These are phyloP conservation scores for Heimioporus sp. DNA, from an alignment of 768 basidiomycete genomes.

Conservation along the genomic window DNA sequence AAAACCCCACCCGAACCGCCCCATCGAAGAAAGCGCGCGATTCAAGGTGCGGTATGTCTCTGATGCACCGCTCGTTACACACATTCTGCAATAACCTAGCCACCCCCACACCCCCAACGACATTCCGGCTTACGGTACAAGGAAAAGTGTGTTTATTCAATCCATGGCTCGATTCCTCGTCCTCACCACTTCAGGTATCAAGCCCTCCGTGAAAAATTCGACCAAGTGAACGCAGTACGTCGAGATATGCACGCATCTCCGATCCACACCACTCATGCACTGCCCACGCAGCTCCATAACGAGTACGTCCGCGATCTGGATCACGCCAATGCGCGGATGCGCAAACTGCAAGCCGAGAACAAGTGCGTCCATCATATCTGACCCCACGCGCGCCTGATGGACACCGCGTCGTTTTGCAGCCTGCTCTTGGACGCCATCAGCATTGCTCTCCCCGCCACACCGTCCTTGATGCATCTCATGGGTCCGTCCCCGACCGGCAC, in stretches of 20 bases:
- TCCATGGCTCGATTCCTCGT: not conserved
- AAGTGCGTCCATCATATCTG: conserved; percentile 27
- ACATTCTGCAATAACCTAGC: not conserved
- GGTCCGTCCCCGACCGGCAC: no score
- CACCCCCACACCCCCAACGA: conserved; percentile 12
- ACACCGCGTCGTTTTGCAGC: conserved; percentile 6
- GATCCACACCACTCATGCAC: not conserved
- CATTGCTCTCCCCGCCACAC: no score
- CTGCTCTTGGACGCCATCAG: no score
- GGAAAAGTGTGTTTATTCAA: conserved; percentile 23
- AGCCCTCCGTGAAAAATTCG: conserved; percentile 30
- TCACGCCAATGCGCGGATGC: conserved; percentile 25
- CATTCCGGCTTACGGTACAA: conserved; percentile 25
- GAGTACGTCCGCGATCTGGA: conserved; percentile 27
- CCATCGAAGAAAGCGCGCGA: conserved; percentile 20
- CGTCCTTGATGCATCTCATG: no score
- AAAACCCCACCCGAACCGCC: conserved; percentile 10
- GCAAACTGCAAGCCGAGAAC: conserved; percentile 31
- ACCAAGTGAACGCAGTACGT: conserved; percentile 33
- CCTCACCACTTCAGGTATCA: conserved; percentile 21
- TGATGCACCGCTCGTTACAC: no score
- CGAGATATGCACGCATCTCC: not conserved
- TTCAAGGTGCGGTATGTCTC: conserved; percentile 20
- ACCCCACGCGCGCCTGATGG: not conserved
- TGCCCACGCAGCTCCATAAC: conserved; percentile 15